A percentile compares a stretch with the other conserved stretches of the same genome.
These are phyloP conservation scores for Spinellus fusiger DNA, from an alignment of 192 early-diverging fungal species.

Conservation along the genomic window DNA sequence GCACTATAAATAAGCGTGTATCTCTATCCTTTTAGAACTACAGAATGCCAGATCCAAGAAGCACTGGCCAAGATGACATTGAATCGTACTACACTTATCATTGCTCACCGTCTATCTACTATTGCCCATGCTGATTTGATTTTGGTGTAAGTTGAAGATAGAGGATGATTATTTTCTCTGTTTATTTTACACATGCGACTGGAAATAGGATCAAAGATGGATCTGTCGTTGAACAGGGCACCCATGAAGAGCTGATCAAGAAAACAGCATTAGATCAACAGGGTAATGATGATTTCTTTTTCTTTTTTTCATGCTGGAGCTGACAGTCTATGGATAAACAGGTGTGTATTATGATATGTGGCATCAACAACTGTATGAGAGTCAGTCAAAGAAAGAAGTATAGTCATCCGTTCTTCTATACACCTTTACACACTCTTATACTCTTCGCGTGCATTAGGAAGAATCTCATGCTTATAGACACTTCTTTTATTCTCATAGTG, in stretches of 20 bases:
- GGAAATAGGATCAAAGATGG: constrained; percentile 61
- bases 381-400: too few relatives aligned
- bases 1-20: neutral
- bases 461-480: too few relatives aligned
- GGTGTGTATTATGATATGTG: constrained; percentile 89
- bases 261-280: constrained; percentile 25
- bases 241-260: constrained; percentile 66
- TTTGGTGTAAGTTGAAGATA: constrained; percentile 40
- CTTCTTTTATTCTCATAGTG: too few relatives aligned
- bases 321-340: neutral
- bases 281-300: too few relatives aligned
- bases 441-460: too few relatives aligned
- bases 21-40: constrained; percentile 18
- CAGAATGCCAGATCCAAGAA: constrained; percentile 73
- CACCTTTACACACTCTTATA: too few relatives aligned
- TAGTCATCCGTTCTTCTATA: too few relatives aligned
- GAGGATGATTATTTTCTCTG: neutral
- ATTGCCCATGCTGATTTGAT: constrained; percentile 82
- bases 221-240: constrained; percentile 72
- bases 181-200: neutral
- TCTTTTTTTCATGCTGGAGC: too few relatives aligned
- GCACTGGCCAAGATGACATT: constrained; percentile 70
- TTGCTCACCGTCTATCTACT: constrained; percentile 82
- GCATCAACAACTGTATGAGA: constrained; percentile 78
- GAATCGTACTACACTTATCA: constrained; percentile 80